These are phyloP conservation scores for Albophoma yamanashiensis DNA, from an alignment of 2,329 filamentous ascomycete species.

Conservation along the genomic window DNA sequence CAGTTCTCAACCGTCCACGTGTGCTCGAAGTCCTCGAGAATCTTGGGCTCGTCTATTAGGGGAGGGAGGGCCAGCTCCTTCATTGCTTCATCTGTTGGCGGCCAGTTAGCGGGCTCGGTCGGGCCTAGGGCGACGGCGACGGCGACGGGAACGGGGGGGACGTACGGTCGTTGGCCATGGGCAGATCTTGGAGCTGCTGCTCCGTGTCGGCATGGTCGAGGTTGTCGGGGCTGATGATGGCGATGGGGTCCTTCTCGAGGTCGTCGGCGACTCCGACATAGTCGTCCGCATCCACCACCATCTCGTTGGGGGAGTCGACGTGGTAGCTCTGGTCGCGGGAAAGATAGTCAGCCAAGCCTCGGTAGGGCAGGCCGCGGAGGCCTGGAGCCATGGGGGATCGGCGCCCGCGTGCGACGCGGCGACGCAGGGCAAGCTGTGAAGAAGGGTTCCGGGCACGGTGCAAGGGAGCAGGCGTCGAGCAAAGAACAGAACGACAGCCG, in stretches of 20 bases:
- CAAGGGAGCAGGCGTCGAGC: background rate
- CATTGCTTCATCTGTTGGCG: slow-evolving; percentile 64
- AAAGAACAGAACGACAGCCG: background rate
- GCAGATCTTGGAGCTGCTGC: slow-evolving; percentile 31
- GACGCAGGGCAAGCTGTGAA: background rate
- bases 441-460: background rate
- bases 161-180: slow-evolving; percentile 44
- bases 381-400: slow-evolving; percentile 9
- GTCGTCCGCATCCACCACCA: slow-evolving; percentile 45
- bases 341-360: slow-evolving; percentile 14
- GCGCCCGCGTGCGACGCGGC: background rate
- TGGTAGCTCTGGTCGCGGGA: slow-evolving; percentile 34
- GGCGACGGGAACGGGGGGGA: slow-evolving; percentile 7
- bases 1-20: slow-evolving; percentile 88
- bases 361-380: slow-evolving; percentile 9
- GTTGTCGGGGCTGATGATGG: slow-evolving; percentile 44
- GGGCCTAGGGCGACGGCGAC: slow-evolving; percentile 4
- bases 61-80: slow-evolving; percentile 67
- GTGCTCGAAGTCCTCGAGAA: slow-evolving; percentile 61
- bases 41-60: slow-evolving; percentile 64
- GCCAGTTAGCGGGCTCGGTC: background rate
- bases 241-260: slow-evolving; percentile 39
- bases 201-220: slow-evolving; percentile 35
- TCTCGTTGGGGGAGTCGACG: slow-evolving; percentile 44
- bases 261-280: slow-evolving; percentile 39